Conservation (phyloP, 345 rosid species). For the Euphorbia tirucalli region DNA sequence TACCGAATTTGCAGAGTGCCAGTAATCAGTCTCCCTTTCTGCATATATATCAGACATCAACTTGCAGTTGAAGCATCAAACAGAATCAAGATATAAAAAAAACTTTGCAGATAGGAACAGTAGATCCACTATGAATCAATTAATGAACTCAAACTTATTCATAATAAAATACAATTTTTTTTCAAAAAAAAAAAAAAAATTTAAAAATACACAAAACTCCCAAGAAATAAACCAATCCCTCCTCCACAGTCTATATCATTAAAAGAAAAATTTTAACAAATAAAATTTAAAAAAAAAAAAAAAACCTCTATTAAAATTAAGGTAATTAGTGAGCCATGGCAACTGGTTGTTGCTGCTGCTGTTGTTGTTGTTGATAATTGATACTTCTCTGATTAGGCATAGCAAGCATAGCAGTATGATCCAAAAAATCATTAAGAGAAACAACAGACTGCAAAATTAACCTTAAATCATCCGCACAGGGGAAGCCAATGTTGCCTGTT, state of each 20-base stretch:
- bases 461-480: slow-evolving; percentile 75
- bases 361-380: slow-evolving; percentile 38
- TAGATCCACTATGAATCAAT: not conserved
- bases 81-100: not conserved
- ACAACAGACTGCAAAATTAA: slow-evolving; percentile 77
- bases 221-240: slow-evolving; percentile 46
- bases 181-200: not conserved
- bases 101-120: not conserved
- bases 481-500: slow-evolving; percentile 52
- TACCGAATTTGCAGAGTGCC: slow-evolving; percentile 14
- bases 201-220: slow-evolving; percentile 3
- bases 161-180: slow-evolving; percentile 20
- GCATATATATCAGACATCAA: slow-evolving; percentile 9
- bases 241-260: slow-evolving; percentile 14
- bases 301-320: not conserved
- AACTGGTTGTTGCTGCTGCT: slow-evolving; percentile 34
- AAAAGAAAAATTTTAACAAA: slow-evolving; percentile 14
- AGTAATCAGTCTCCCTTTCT: not conserved
- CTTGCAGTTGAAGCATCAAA: not conserved
- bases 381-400: slow-evolving; percentile 88
- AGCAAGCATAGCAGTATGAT: slow-evolving; percentile 92
- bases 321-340: slow-evolving; percentile 70
- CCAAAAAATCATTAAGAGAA: slow-evolving; percentile 88
- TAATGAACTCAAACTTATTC: slow-evolving; percentile 20
- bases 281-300: no score